Evolutionary conservation across 1,284 basidiomycete species (phyloP), one percentile per base, ranked within the genome.

Genomic region (Heterobasidion irregulare): DNA sequence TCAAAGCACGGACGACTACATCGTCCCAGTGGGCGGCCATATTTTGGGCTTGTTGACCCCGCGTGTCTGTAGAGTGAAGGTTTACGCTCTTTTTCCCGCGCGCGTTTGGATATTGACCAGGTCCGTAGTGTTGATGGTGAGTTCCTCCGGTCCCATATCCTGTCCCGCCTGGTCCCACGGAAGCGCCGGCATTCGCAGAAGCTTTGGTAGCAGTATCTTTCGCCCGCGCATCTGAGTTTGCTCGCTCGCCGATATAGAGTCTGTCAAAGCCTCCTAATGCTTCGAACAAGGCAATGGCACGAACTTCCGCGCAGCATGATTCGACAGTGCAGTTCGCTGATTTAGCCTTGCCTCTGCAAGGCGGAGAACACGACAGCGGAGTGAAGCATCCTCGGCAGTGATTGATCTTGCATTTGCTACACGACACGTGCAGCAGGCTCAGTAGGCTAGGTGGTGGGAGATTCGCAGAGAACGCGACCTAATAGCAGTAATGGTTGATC

Each of bases 121-220:
- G 34, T 10, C 19, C 45, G 46, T 47, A 53, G 16, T 19, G 18
- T 16, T 44, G 26, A 35, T 48, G 16, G 19, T 38, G 26, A 50
- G 36, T 32, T n/a, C 32, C 50, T 2, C 53, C 70, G 10, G 63
- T 67, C 10, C 69, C 68, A 62, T 79, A 80, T 1, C 78, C 78
- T n/a, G 77, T 79, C 2, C 78, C 77, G 9, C 77, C 75, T 19
- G 75, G 76, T 8, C 78, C 78, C 2, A 79, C 75, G 54, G 69
- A 65, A 44, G 54, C 56, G 2, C 54, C 51, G 2, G 48, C 47
- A 18, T 53, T 52, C 18, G 26, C 15, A 16, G 49, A 38, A 15
- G n/a, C n/a, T 34, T 62, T 62, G 1, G 70, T 59, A 8, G 66
- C 65, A 2, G 67, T 66, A 47, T 66, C 62, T 36, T 60, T 62